Evolutionary conservation across 371 early-diverging fungal genomes (phyloP).

Genomic region (Saksenaea oblongispora): DNA sequence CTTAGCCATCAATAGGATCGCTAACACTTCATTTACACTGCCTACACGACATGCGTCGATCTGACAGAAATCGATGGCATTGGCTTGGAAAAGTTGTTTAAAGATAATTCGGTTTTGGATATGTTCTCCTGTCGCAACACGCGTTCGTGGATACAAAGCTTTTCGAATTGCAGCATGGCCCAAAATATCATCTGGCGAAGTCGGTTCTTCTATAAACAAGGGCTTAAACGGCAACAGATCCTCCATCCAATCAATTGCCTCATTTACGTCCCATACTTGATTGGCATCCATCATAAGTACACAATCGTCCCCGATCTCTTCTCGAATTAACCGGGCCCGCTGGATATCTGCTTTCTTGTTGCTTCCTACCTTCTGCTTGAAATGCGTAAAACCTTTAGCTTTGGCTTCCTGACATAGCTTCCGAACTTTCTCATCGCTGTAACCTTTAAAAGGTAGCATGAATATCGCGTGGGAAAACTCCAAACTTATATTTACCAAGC

Average conservation of each 20-base stretch:
- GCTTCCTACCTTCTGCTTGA: conserved; percentile 58
- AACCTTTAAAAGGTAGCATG: conserved; percentile 24
- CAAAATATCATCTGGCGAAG: conserved; percentile 55
- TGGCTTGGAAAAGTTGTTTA: conserved; percentile 54
- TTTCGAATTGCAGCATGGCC: conserved; percentile 56
- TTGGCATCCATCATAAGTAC: conserved; percentile 61
- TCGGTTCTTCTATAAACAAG: conserved; percentile 56
- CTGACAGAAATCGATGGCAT: conserved; percentile 56
- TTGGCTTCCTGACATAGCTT: conserved; percentile 43
- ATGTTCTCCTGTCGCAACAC: conserved; percentile 55
- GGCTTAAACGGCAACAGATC: conserved; percentile 52
- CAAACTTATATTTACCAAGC: conserved; percentile 38
- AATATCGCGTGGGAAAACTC: not conserved
- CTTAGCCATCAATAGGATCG: conserved; percentile 53
- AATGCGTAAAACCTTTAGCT: conserved; percentile 45
- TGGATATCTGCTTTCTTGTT: conserved; percentile 46
- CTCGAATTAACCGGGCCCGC: conserved; percentile 52
- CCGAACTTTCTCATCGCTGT: conserved; percentile 52
- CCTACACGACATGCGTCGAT: conserved; percentile 55
- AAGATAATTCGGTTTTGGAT: conserved; percentile 56
- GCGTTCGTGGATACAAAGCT: conserved; percentile 46
- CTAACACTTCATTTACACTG: conserved; percentile 52
- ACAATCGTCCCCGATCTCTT: conserved; percentile 51
- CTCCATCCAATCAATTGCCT: conserved; percentile 59
- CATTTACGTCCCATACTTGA: conserved; percentile 59